Evolutionary conservation across 345 rosid species (phyloP).

Genomic region (Corymbia maculata): DNA sequence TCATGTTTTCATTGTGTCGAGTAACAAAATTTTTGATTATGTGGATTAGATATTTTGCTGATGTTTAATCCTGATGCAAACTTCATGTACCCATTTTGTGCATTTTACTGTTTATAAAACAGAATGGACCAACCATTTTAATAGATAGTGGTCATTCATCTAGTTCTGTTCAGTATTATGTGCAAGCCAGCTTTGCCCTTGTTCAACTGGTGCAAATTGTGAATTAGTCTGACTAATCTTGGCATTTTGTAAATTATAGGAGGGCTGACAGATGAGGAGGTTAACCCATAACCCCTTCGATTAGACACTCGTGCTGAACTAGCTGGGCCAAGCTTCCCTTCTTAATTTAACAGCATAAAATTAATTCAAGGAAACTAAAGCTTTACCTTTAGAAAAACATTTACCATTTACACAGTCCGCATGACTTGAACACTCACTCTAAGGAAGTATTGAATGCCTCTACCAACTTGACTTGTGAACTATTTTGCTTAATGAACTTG

Average conservation of each 20-base stretch:
- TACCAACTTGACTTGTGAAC: background rate
- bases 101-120: background rate
- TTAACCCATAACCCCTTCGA: background rate
- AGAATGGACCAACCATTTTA: background rate
- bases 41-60: background rate
- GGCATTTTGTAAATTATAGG: background rate
- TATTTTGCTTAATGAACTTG: background rate
- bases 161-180: background rate
- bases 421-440: background rate
- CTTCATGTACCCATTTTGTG: background rate
- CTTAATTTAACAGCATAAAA: background rate
- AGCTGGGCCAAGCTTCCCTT: background rate
- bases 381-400: background rate
- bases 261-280: background rate
- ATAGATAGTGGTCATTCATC: background rate
- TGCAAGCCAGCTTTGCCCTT: background rate
- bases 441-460: background rate
- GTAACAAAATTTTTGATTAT: background rate
- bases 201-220: background rate
- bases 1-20: background rate
- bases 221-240: background rate
- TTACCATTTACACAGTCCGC: background rate
- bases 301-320: background rate
- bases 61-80: background rate
- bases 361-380: background rate